phyloP scores from a whole-genome alignment of 345 rosid species.

The Eutrema yunnanense region DNA sequence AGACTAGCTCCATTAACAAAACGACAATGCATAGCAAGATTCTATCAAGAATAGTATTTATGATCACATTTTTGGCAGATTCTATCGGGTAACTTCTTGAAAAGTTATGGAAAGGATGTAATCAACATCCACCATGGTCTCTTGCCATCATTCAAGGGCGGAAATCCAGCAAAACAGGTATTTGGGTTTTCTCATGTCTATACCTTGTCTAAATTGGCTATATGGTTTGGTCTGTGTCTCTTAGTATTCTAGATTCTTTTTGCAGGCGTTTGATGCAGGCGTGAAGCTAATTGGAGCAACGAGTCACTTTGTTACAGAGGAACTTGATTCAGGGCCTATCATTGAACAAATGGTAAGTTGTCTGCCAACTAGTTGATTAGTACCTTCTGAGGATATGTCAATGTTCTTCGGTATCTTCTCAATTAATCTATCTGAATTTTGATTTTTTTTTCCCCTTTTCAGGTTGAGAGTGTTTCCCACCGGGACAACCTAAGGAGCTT shows the following conservation, averaged over 20 bases:
- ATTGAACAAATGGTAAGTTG: conserved; percentile 84
- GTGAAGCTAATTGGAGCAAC: conserved; percentile 96
- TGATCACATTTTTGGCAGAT: conserved; percentile 36
- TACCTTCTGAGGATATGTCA: background rate
- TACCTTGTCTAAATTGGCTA: background rate
- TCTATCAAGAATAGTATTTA: background rate
- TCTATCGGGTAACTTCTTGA: conserved; percentile 62
- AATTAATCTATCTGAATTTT: background rate
- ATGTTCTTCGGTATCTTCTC: background rate
- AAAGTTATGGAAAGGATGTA: conserved; percentile 71
- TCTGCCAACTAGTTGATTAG: background rate
- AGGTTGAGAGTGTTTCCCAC: conserved; percentile 96
- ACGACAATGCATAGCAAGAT: background rate
- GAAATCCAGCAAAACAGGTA: conserved; percentile 80
- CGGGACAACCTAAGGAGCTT: conserved; percentile 77
- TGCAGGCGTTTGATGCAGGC: conserved; percentile 93
- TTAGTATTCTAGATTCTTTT: conserved; percentile 36
- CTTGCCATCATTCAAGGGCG: conserved; percentile 88
- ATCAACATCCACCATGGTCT: conserved; percentile 99
- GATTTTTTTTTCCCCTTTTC: conserved; percentile 17
- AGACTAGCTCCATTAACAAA: background rate
- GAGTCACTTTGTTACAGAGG: conserved; percentile 88
- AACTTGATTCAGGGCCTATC: conserved; percentile 90
- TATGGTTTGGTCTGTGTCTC: background rate
- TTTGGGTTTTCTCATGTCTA: background rate